These are phyloP conservation scores for Penicillium desertorum DNA, from an alignment of 495 filamentous ascomycete genomes.

Conservation along the genomic window DNA sequence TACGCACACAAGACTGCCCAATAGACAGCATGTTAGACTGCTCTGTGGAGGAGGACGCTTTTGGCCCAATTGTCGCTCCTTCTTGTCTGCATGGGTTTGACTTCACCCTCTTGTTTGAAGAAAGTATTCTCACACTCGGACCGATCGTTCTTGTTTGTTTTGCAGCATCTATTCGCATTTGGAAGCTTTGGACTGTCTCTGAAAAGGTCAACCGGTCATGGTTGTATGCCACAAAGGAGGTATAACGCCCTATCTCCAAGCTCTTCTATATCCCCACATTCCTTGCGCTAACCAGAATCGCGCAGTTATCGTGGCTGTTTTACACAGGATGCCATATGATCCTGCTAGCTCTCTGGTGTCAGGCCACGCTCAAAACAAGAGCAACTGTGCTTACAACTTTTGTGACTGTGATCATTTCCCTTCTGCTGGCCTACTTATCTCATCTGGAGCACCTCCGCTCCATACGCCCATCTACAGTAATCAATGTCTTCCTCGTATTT, in stretches of 20 bases:
- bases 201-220: slow-evolving; percentile 30
- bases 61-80: slow-evolving; percentile 2
- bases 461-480: slow-evolving; percentile 22
- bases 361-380: slow-evolving; percentile 18
- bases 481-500: slow-evolving; percentile 16
- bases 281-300: not conserved
- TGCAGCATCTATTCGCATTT: slow-evolving; percentile 9
- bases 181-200: slow-evolving; percentile 10
- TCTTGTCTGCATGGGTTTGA: slow-evolving; percentile 18
- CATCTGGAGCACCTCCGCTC: slow-evolving; percentile 27
- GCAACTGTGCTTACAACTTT: slow-evolving; percentile 21
- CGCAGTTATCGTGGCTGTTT: slow-evolving; percentile 15
- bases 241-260: not conserved
- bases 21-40: too few species aligned
- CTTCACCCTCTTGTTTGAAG: slow-evolving; percentile 27
- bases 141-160: slow-evolving; percentile 12
- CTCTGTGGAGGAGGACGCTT: not conserved
- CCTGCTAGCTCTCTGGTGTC: slow-evolving; percentile 19
- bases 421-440: slow-evolving; percentile 18
- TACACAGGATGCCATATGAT: slow-evolving; percentile 20
- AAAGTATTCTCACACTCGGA: slow-evolving; percentile 16
- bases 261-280: not conserved
- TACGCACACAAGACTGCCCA: too few species aligned
- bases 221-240: slow-evolving; percentile 24
- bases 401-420: slow-evolving; percentile 5